Evolutionary conservation across 177 flowering plant genomes (phyloP), one percentile per base, ranked within the genome.

Genomic region (Vitis hybrid): DNA sequence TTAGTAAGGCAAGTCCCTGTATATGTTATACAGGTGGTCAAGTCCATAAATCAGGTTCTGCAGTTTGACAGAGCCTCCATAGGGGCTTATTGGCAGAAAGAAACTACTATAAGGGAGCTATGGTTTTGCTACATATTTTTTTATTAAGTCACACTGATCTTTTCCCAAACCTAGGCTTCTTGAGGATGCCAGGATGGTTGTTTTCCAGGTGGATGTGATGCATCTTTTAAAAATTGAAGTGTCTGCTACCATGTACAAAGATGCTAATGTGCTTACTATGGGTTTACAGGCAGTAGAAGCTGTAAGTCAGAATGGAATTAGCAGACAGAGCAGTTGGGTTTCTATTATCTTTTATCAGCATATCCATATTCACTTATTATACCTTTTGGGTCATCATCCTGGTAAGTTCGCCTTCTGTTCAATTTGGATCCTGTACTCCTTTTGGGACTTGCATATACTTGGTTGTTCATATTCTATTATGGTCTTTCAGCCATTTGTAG

Each of bases 311-410:
- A 63, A 90, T 88, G 99, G 98, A 92, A 67, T 73, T 90, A 71
- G 97, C 92, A 49, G 99, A 96, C 79, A 85, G 82, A 65, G 89
- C 91, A 10, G 82, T 93, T 60, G 97, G 97, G 53, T 77, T 93
- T 61, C 72, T 92, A 22, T 74, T 92, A 67, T 74, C 90, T 56
- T 20, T 78, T 2, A 82, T 79, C 73, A 96, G 98, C 83, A 66
- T 96, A 63, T 84, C 93, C 11, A 81, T 93, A 62, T 96, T 96
- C 86, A 87, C 92, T 2, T 93, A 96, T 68, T 96, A 96, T 67
- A 92, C 98, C 1, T 87, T 92, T 66, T 96, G 99, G 99, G 97
- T 96, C 65, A 82, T 94, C 78, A 92, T 96, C 67, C 87, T 96
- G 94, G 97, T 94, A 9, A 80, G 95, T 87, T 69, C 6, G 39